Conservation (phyloP, 1,284 basidiomycete genomes). For the Mycena citricolor region DNA sequence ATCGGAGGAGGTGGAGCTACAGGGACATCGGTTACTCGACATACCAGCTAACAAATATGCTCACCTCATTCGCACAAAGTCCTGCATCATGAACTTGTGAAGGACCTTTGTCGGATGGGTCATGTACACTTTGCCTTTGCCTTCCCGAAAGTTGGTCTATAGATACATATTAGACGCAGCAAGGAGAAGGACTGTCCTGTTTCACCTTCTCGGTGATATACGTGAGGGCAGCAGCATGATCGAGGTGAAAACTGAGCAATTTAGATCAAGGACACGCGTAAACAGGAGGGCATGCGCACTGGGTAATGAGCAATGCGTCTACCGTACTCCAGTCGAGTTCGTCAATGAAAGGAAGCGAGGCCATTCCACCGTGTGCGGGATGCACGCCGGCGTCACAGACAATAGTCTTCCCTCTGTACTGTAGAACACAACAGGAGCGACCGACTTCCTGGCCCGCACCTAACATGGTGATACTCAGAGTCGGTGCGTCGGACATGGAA, state of each 20-base stretch:
- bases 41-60: slow-evolving; percentile 20
- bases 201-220: slow-evolving; percentile 96
- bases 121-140: slow-evolving; percentile 98
- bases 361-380: slow-evolving; percentile 93
- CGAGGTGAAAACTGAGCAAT: slow-evolving; percentile 83
- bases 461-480: slow-evolving; percentile 83
- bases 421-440: slow-evolving; percentile 93
- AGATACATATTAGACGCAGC: slow-evolving; percentile 7
- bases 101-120: slow-evolving; percentile 98
- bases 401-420: slow-evolving; percentile 90
- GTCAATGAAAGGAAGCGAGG: slow-evolving; percentile 94
- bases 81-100: slow-evolving; percentile 99
- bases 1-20: slow-evolving; percentile 70
- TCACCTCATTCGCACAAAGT: slow-evolving; percentile 93
- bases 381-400: slow-evolving; percentile 99
- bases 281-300: slow-evolving; percentile 53
- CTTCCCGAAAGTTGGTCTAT: slow-evolving; percentile 97
- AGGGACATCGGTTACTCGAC: background rate
- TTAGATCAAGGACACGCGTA: background rate
- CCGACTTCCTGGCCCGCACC: slow-evolving; percentile 98
- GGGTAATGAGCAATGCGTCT: slow-evolving; percentile 93
- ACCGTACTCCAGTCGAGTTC: slow-evolving; percentile 99
- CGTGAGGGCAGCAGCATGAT: slow-evolving; percentile 95
- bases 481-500: slow-evolving; percentile 70
- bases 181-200: slow-evolving; percentile 12